These are phyloP conservation scores for Paraphoma sp. DNA, from an alignment of 2,329 filamentous ascomycete genomes.

Conservation along the genomic window DNA sequence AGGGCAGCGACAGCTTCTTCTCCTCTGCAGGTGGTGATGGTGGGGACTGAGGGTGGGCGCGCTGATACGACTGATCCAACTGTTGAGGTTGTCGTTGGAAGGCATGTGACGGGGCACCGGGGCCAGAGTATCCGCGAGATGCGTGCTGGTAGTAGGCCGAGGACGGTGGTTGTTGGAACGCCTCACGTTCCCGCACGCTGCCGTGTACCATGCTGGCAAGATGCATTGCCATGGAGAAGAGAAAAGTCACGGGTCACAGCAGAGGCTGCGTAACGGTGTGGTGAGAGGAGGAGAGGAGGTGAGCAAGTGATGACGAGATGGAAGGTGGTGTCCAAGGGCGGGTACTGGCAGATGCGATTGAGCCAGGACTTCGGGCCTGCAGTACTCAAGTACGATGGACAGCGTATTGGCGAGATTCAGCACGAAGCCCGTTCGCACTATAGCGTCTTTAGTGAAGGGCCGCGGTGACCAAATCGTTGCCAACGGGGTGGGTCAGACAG, in stretches of 20 bases:
- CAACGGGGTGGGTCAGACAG: conserved; percentile 48
- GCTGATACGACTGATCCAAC: conserved; percentile 38
- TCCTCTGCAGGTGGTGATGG: conserved; percentile 80
- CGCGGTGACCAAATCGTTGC: conserved; percentile 44
- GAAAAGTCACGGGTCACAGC: conserved; percentile 38
- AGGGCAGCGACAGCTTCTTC: conserved; percentile 84
- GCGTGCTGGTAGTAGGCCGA: conserved; percentile 46
- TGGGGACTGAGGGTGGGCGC: conserved; percentile 63
- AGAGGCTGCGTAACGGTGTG: conserved; percentile 40
- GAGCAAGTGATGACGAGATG: conserved; percentile 32
- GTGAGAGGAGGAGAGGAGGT: conserved; percentile 14
- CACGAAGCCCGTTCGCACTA: conserved; percentile 39
- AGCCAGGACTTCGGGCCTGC: conserved; percentile 45
- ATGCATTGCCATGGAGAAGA: conserved; percentile 49
- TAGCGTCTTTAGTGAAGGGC: conserved; percentile 39
- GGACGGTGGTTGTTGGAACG: conserved; percentile 42
- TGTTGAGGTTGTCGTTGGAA: conserved; percentile 19
- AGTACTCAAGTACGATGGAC: conserved; percentile 47
- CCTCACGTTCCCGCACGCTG: conserved; percentile 49
- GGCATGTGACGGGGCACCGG: conserved; percentile 24
- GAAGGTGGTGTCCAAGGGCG: conserved; percentile 22
- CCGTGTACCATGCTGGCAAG: conserved; percentile 53
- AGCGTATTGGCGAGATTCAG: conserved; percentile 45
- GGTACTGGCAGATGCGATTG: conserved; percentile 37
- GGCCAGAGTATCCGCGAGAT: conserved; percentile 32